phyloP scores from a whole-genome alignment of 441 rosid genomes.

The Brassica hybrid region DNA sequence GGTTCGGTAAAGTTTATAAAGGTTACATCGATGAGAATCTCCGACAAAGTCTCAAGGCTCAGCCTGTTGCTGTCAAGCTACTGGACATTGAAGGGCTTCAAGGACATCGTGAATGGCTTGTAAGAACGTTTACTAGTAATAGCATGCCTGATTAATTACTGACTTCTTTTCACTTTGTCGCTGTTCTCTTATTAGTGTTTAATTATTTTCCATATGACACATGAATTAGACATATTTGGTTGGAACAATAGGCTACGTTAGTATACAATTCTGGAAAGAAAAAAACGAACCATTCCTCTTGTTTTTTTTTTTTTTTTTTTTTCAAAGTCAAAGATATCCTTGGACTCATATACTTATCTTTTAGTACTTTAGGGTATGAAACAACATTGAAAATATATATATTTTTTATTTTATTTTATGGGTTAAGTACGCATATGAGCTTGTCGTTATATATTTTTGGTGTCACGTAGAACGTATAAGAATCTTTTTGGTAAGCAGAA shows the following conservation, averaged over 20 bases:
- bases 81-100: slow-evolving; percentile 74
- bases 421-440: slow-evolving; percentile 15
- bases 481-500: slow-evolving; percentile 24
- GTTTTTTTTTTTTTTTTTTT: not conserved
- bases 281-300: slow-evolving; percentile 13
- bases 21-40: slow-evolving; percentile 64
- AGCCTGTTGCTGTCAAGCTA: slow-evolving; percentile 77
- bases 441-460: slow-evolving; percentile 29
- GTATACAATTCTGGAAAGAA: not conserved
- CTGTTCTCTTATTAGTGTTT: not conserved
- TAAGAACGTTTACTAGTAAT: slow-evolving; percentile 45
- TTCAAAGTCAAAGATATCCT: slow-evolving; percentile 9
- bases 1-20: slow-evolving; percentile 76
- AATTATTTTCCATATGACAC: not conserved
- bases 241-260: not conserved
- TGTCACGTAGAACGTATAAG: slow-evolving; percentile 24
- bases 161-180: not conserved
- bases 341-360: slow-evolving; percentile 19
- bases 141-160: not conserved
- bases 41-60: slow-evolving; percentile 67
- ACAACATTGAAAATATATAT: not conserved
- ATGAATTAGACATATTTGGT: not conserved
- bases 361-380: slow-evolving; percentile 6
- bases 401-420: not conserved
- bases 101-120: slow-evolving; percentile 84